These are phyloP conservation scores for Parathielavia appendiculata DNA, from an alignment of 495 filamentous ascomycete species.

Conservation along the genomic window DNA sequence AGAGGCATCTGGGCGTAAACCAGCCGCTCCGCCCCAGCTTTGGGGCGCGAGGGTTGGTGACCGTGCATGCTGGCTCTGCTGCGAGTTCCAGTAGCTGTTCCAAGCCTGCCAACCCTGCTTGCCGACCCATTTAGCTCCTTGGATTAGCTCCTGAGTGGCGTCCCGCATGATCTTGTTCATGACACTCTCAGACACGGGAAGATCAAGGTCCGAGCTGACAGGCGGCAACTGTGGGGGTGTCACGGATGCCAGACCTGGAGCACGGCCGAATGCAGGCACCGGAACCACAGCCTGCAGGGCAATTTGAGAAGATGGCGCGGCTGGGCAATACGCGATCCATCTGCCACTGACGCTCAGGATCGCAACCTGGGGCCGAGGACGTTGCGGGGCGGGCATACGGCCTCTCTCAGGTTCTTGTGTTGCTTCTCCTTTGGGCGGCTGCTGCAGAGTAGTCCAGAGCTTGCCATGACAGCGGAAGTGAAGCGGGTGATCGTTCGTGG, in stretches of 20 bases:
- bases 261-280: constrained; percentile 47
- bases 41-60: constrained; percentile 31
- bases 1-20: constrained; percentile 34
- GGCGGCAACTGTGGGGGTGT: constrained; percentile 71
- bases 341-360: constrained; percentile 71
- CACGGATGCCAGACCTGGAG: constrained; percentile 62
- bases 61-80: constrained; percentile 37
- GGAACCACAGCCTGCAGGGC: constrained; percentile 59
- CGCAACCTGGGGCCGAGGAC: constrained; percentile 49
- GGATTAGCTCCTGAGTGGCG: constrained; percentile 85
- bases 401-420: constrained; percentile 43
- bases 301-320: constrained; percentile 60
- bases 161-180: constrained; percentile 81
- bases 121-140: constrained; percentile 78
- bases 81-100: constrained; percentile 78
- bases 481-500: constrained; percentile 29
- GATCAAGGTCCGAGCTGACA: constrained; percentile 67
- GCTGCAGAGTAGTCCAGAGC: constrained; percentile 76
- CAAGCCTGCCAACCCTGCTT: constrained; percentile 81
- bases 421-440: constrained; percentile 41
- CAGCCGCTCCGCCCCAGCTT: constrained; percentile 34
- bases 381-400: constrained; percentile 33
- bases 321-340: constrained; percentile 83
- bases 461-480: constrained; percentile 69
- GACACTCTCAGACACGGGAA: constrained; percentile 71